Base-by-base conservation (phyloP, 768 basidiomycete genomes). In the Naganishia kalamii region DNA sequence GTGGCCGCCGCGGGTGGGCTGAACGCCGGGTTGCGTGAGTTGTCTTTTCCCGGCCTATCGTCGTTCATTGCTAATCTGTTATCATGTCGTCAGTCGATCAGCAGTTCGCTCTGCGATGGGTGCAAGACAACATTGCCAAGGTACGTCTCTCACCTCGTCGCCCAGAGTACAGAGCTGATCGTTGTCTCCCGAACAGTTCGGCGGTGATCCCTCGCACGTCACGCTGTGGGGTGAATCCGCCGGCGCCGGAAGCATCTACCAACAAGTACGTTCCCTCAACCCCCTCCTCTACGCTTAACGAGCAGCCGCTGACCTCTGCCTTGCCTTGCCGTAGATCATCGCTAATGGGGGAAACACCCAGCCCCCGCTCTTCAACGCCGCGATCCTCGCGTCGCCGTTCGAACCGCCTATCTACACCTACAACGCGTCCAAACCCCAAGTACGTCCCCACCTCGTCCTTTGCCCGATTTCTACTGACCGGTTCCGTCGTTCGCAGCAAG, bases 221-320 rank as follows among this genome's bases (percentile, higher is more conserved):
- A 84, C 83, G 3, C 82, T 85, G 25, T 80, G 81, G 65, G 85
- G 85, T 1, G 81, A 86, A 71, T 83, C 82, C 6, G 84, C 84
- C 13, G 84, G 84, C 30, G 83, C 81, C 5, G 11, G 80, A 7
- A 32, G 62, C 63, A 21, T 63, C 40, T 10, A 79, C 13, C 37
- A 83, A 8, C 62, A 63, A 5, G 62, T 63, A 37, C n/a, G 49
- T 63, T 82, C 80, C 7, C 75, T 27, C 27, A 21, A 13, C 15
- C 4, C 5, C 2, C n/a, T 30, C 17, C 4, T 35, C 10, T n/a
- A 2, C 21, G 6, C 19, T 35, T 8, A 29, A 1, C 11, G 7
- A 19, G 21, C 32, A 8, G n/a, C 25, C 27, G n/a, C 29, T 52
- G 3, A 29, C 50, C 27, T 37, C 8, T 23, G 3, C 27, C 29